Percentiles rank a stretch among this genome's conserved stretches.
Conservation (phyloP, 2,329 filamentous ascomycete genomes). For the Phialophora macrospora region DNA sequence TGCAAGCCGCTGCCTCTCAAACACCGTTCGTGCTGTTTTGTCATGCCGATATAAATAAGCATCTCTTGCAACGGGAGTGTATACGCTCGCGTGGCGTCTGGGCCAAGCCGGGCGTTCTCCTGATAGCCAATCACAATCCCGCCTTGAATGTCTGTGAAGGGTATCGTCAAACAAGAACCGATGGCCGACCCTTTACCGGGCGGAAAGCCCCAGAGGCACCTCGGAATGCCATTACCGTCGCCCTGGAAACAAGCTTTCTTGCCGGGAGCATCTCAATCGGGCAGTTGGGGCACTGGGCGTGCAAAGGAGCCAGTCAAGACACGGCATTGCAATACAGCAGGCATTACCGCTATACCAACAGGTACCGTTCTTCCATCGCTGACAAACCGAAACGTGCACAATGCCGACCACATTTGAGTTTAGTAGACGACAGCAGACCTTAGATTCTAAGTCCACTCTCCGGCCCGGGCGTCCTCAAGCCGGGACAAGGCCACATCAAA, state of each 20-base stretch:
- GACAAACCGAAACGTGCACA: neutral
- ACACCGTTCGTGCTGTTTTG: neutral
- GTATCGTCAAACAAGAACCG: slow-evolving; percentile 1
- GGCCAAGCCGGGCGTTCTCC: slow-evolving; percentile 6
- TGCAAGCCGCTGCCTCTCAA: neutral
- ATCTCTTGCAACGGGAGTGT: neutral
- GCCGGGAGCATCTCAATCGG: neutral
- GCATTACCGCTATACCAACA: neutral
- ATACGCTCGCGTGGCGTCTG: neutral
- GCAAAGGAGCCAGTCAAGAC: neutral
- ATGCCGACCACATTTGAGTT: neutral
- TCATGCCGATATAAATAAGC: slow-evolving; percentile 6
- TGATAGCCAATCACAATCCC: neutral
- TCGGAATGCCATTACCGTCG: neutral
- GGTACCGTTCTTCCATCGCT: neutral
- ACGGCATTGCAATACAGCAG: neutral
- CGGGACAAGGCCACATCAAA: neutral
- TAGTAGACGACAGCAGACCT: neutral
- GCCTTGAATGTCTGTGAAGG: slow-evolving; percentile 6
- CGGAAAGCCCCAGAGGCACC: neutral
- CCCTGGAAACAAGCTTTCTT: neutral
- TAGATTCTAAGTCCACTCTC: neutral
- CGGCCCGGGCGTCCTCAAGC: too few relatives aligned
- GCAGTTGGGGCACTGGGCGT: neutral
- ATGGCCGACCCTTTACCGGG: neutral